Evolutionary conservation across 2,329 filamentous ascomycete species (phyloP).

Genomic region (Moelleriella libera): DNA sequence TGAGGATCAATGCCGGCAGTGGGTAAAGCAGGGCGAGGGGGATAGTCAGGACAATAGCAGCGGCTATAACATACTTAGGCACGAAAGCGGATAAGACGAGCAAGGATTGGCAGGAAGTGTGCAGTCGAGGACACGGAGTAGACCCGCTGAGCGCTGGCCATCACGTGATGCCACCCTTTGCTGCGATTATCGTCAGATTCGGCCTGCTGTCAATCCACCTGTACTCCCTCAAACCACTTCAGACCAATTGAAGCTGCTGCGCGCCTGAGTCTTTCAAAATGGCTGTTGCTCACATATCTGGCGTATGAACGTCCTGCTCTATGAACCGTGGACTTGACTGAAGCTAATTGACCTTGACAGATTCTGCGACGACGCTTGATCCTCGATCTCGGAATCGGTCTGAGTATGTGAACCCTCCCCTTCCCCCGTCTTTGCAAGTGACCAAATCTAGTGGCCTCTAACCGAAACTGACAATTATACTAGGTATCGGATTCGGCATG

Average conservation of each 20-base stretch:
- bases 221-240: too few species aligned
- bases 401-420: constrained; percentile 28
- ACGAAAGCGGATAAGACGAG: too few species aligned
- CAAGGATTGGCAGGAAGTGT: too few species aligned
- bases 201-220: too few species aligned
- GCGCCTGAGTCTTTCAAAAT: constrained; percentile 21
- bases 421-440: background rate
- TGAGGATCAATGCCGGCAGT: too few species aligned
- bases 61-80: too few species aligned
- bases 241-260: background rate
- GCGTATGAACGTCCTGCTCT: constrained; percentile 27
- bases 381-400: constrained; percentile 38
- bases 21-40: too few species aligned
- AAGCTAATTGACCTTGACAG: constrained; percentile 31
- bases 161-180: background rate
- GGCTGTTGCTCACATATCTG: constrained; percentile 43
- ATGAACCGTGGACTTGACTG: constrained; percentile 16
- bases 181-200: background rate
- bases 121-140: background rate
- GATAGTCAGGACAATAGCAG: too few species aligned
- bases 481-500: constrained; percentile 39
- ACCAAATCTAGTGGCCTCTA: background rate
- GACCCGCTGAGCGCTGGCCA: background rate
- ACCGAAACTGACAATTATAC: too few species aligned
- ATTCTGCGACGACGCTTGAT: constrained; percentile 48